Base-by-base conservation (phyloP, 225 moss, liverwort and hornwort genomes). In the Sphagnum contortum region DNA sequence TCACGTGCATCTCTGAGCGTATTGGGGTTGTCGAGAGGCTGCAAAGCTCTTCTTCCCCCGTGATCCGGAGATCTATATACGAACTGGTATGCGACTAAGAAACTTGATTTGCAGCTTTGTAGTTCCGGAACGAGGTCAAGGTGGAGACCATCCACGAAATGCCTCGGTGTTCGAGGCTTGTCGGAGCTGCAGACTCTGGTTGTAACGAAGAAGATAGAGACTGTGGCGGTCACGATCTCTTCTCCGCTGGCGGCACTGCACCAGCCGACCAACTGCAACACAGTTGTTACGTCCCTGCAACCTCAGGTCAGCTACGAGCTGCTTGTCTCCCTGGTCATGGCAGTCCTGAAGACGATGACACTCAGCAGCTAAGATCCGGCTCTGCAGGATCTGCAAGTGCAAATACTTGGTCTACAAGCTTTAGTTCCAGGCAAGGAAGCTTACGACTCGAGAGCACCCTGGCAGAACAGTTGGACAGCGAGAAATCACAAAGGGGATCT, bases 111-210 rank as follows among this genome's bases (percentile, higher is more conserved):
- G 29, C 29, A 29, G 29, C 29, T 1, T 29, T 29, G 29, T 29
- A 29, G 29, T 29, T 29, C 29, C 29, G 29, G 29, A 29, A 29
- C 29, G 29, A 29, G 29, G 29, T 29, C 29, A 29, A 29, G 29
- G 29, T 29, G 29, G 29, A 29, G 29, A 29, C 29, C 29, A 29
- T 62, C 6, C 62, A 63, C 62, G 76, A 72, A 70, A 78, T 82
- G 82, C 75, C 82, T 62, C 70, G 68, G 64, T 44, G 65, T 57
- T 64, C 75, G 55, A 70, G 70, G 47, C 3, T 64, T 55, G 29
- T 29, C 1, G 66, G 77, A 55, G 5, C 12, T 3, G 45, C 44
- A 61, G 62, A 13, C 48, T 76, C 70, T n/a, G 65, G 29, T 29
- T 29, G 64, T 50, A 6, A 55, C 60, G 7, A 45, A 48, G 61